phyloP scores from a whole-genome alignment of 2,329 filamentous ascomycete genomes.

The Thermothelomyces thermophilus region DNA sequence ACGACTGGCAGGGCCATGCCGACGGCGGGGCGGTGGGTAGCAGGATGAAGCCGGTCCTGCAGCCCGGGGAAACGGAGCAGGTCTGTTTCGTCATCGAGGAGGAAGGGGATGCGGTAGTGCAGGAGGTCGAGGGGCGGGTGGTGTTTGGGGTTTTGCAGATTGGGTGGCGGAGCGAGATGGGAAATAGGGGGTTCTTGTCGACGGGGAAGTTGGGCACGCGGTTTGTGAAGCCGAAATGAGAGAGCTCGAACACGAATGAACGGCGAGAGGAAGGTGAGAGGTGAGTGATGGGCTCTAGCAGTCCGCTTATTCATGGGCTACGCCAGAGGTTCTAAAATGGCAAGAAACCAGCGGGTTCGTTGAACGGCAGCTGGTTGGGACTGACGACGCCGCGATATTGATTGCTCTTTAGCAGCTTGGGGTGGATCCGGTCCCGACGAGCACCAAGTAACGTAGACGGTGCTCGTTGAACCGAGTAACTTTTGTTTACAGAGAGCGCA shows the following conservation, averaged over 20 bases:
- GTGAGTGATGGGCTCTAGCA: no score
- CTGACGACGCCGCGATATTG: no score
- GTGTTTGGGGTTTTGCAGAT: slow-evolving; percentile 77
- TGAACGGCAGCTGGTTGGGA: no score
- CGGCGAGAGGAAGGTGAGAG: background rate
- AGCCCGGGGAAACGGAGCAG: slow-evolving; percentile 59
- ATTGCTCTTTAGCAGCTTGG: no score
- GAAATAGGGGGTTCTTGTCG: slow-evolving; percentile 77
- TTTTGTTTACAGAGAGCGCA: no score
- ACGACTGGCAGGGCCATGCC: slow-evolving; percentile 28
- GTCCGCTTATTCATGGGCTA: no score
- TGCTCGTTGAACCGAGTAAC: no score
- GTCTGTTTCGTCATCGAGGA: slow-evolving; percentile 57
- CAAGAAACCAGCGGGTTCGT: no score
- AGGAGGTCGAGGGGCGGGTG: slow-evolving; percentile 47
- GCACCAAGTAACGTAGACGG: no score
- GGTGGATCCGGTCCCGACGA: no score
- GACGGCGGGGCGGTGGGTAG: slow-evolving; percentile 17
- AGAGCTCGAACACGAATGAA: no score
- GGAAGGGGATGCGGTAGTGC: slow-evolving; percentile 30
- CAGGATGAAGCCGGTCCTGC: slow-evolving; percentile 47
- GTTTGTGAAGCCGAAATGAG: slow-evolving; percentile 15
- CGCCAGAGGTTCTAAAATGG: no score
- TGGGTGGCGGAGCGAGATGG: slow-evolving; percentile 85
- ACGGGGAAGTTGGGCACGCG: slow-evolving; percentile 71